These are phyloP conservation scores for Mycena galericulata DNA, from an alignment of 768 basidiomycete genomes.

Conservation along the genomic window DNA sequence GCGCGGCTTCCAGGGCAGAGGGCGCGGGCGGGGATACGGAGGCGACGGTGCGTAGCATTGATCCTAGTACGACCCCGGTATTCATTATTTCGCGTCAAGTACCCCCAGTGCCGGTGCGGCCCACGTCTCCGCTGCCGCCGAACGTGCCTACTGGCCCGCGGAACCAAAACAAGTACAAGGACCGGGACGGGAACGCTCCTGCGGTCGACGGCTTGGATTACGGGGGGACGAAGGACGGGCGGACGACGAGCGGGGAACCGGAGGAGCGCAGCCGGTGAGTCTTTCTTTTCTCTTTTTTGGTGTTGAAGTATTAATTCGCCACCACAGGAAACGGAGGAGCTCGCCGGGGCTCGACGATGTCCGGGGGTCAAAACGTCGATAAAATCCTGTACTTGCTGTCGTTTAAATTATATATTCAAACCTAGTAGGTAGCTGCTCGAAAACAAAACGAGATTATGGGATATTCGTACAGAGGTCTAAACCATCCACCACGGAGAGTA, in stretches of 20 bases:
- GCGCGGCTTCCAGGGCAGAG: slow-evolving; percentile 54
- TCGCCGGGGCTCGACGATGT: slow-evolving; percentile 79
- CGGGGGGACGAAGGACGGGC: slow-evolving; percentile 68
- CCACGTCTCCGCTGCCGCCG: slow-evolving; percentile 88
- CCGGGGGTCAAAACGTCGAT: slow-evolving; percentile 79
- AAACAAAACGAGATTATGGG: no score
- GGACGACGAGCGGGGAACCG: slow-evolving; percentile 75
- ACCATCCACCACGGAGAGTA: not conserved
- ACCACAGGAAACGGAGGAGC: slow-evolving; percentile 74
- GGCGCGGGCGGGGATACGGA: slow-evolving; percentile 57
- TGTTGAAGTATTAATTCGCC: slow-evolving; percentile 7
- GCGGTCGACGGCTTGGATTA: slow-evolving; percentile 93
- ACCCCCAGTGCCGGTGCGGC: slow-evolving; percentile 71
- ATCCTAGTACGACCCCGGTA: no score
- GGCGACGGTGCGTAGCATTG: slow-evolving; percentile 47
- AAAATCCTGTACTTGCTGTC: slow-evolving; percentile 37
- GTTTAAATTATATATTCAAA: not conserved
- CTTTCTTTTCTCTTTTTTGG: slow-evolving; percentile 18
- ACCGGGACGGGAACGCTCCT: slow-evolving; percentile 85
- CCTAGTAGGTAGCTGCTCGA: no score
- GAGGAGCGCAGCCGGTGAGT: slow-evolving; percentile 75
- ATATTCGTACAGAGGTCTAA: not conserved
- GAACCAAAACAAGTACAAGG: slow-evolving; percentile 92
- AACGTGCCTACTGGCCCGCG: slow-evolving; percentile 90
- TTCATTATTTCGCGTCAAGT: slow-evolving; percentile 35